A percentile compares a stretch with the other conserved stretches of the same genome.
Conservation (phyloP, 73 alveolate species). For the Blepharisma stoltei region DNA sequence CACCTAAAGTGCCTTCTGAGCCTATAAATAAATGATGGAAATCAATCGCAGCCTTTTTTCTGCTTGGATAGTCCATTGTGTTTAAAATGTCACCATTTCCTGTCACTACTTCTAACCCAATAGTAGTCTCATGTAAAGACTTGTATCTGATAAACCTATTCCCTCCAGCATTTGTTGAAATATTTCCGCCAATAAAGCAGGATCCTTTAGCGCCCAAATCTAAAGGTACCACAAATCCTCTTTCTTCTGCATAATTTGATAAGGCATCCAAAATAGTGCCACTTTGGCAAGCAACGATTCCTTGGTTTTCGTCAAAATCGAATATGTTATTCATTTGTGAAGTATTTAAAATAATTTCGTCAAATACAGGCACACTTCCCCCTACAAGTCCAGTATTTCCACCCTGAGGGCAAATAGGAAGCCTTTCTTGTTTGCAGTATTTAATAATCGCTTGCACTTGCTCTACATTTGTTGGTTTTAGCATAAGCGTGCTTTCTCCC, state of each 20-base stretch:
- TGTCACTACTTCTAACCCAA: constrained; percentile 72
- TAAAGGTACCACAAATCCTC: constrained; percentile 64
- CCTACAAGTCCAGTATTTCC: constrained; percentile 72
- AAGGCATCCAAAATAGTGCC: constrained; percentile 65
- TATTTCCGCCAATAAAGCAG: constrained; percentile 84
- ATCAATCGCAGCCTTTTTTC: constrained; percentile 81
- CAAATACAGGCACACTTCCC: constrained; percentile 36
- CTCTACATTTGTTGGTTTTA: constrained; percentile 65
- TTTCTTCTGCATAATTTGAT: constrained; percentile 38
- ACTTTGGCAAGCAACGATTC: constrained; percentile 60
- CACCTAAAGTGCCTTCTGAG: constrained; percentile 78
- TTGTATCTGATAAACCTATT: constrained; percentile 69
- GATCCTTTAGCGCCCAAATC: constrained; percentile 92
- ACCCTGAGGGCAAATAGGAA: constrained; percentile 82
- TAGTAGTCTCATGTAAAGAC: constrained; percentile 59
- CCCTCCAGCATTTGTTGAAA: constrained; percentile 92
- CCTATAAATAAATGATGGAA: constrained; percentile 79
- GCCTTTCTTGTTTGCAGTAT: constrained; percentile 58
- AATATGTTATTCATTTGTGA: constrained; percentile 59
- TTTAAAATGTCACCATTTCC: constrained; percentile 64
- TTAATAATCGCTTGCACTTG: constrained; percentile 48
- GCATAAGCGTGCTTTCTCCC: constrained; percentile 51
- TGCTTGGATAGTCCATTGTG: constrained; percentile 55
- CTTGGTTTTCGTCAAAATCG: constrained; percentile 55
- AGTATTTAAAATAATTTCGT: constrained; percentile 63